Base-by-base conservation (phyloP, 352 stramenopile genomes). In the Phytophthora colocasiae region DNA sequence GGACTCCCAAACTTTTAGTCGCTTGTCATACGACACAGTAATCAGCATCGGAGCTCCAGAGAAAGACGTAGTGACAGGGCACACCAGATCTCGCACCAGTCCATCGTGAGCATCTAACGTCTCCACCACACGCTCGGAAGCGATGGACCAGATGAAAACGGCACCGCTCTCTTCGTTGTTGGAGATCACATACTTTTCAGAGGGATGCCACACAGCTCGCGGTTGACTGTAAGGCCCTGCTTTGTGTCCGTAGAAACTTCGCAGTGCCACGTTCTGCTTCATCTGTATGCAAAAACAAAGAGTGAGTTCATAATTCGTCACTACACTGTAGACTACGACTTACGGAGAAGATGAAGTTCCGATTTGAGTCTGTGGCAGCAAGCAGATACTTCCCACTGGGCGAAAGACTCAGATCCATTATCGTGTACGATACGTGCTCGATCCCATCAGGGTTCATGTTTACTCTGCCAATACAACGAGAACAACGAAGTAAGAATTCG, bases 381-480 rank as follows among this genome's bases (percentile, higher is more conserved):
- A 96, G 77, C 15, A 93, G 65, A 27, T 92, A 96, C 41, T 94
- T 93, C 45, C 79, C 79, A 50, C 67, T 90, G 0, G 87, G 85
- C 6, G 85, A 93, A 24, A 89, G 56, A 24, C 74, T 85, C 46
- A 96, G 58, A 52, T 96, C 84, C 82, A 96, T 91, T 55, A 96
- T 96, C 44, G 83, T 92, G 63, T 92, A 96, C 22, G 87, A 96
- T 6, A 94, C 85, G 66, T 96, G 87, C 60, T 96, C 87, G 40
- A 93, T 96, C 10, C 69, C 83, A 44, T 96, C 87, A 27, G 83
- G 73, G 58, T 96, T 96, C 85, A 96, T 96, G 60, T 94, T 96
- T 12, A 96, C 59, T 56, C 87, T 93, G 26, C 5, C 58, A 19
- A 11, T 34, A 47, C 8, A 63, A 52, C 9, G 65, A 8, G 2